Evolutionary conservation across 23 red algal genomes (phyloP).

Genomic region (Gracilaria gracilis): DNA sequence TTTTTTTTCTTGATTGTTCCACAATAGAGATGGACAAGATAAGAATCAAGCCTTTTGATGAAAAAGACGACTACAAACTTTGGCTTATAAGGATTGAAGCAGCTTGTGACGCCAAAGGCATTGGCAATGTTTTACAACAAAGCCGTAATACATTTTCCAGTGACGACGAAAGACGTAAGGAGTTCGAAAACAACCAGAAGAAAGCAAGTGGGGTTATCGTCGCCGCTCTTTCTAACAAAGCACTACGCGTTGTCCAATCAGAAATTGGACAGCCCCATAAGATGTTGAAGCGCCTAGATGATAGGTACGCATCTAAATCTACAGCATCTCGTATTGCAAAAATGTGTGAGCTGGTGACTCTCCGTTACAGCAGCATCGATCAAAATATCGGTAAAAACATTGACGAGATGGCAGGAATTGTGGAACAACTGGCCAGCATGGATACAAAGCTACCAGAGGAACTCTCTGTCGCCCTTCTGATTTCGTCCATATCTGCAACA

Average conservation of each 20-base stretch:
- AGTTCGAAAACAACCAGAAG: slow-evolving; percentile 13
- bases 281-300: slow-evolving; percentile 10
- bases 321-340: slow-evolving; percentile 17
- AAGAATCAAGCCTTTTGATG: neutral
- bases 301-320: neutral
- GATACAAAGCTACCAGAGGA: slow-evolving; percentile 30
- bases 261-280: slow-evolving; percentile 4
- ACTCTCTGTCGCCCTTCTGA: slow-evolving; percentile 33
- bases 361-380: neutral
- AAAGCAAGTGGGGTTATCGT: slow-evolving; percentile 38
- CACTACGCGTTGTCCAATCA: slow-evolving; percentile 24
- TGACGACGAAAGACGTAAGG: slow-evolving; percentile 12
- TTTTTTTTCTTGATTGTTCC: neutral
- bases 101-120: slow-evolving; percentile 23
- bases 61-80: slow-evolving; percentile 27
- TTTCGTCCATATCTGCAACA: slow-evolving; percentile 2
- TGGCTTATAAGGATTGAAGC: slow-evolving; percentile 32
- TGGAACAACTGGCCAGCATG: slow-evolving; percentile 5
- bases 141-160: slow-evolving; percentile 1
- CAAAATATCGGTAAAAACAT: slow-evolving; percentile 7
- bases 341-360: neutral
- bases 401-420: slow-evolving; percentile 18
- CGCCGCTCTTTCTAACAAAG: slow-evolving; percentile 30
- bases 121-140: slow-evolving; percentile 5
- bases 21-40: slow-evolving; percentile 9